A percentile compares a stretch with the other conserved stretches of the same genome.
Evolutionary conservation across 371 early-diverging fungal genomes (phyloP).

Genomic region (Coemansia sp.): DNA sequence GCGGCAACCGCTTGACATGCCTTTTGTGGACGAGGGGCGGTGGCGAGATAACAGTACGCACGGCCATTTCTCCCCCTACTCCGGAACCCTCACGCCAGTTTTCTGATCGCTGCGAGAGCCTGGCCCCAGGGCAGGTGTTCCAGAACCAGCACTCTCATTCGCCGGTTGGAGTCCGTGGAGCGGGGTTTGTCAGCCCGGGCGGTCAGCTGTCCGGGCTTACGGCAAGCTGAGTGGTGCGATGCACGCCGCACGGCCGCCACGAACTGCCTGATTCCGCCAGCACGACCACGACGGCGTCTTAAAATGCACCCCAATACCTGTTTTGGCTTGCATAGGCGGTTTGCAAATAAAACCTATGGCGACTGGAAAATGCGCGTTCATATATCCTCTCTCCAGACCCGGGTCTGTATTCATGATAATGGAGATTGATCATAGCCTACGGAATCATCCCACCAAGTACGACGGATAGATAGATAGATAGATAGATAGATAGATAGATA

Average conservation of each 20-base stretch:
- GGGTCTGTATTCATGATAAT: too few species aligned
- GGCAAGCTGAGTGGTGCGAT: background rate
- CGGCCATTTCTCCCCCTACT: background rate
- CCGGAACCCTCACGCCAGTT: background rate
- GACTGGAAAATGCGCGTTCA: constrained; percentile 20
- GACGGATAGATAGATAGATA: too few species aligned
- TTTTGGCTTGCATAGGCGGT: too few species aligned
- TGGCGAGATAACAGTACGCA: background rate
- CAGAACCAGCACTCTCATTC: background rate
- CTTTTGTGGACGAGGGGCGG: background rate
- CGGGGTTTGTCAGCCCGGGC: background rate
- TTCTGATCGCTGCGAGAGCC: background rate
- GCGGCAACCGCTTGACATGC: background rate
- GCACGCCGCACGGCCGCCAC: constrained; percentile 9
- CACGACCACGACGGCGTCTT: constrained; percentile 15
- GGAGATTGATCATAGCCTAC: too few species aligned
- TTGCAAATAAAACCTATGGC: constrained; percentile 7
- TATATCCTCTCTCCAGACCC: too few species aligned
- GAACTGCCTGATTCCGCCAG: constrained; percentile 22
- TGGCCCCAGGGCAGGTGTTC: background rate
- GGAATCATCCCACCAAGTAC: too few species aligned
- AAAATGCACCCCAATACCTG: too few species aligned
- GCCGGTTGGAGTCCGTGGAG: background rate
- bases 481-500: too few species aligned
- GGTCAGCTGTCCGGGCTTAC: background rate